Conservation (phyloP, 805 yeast genomes). For the Ogataea angusta region DNA sequence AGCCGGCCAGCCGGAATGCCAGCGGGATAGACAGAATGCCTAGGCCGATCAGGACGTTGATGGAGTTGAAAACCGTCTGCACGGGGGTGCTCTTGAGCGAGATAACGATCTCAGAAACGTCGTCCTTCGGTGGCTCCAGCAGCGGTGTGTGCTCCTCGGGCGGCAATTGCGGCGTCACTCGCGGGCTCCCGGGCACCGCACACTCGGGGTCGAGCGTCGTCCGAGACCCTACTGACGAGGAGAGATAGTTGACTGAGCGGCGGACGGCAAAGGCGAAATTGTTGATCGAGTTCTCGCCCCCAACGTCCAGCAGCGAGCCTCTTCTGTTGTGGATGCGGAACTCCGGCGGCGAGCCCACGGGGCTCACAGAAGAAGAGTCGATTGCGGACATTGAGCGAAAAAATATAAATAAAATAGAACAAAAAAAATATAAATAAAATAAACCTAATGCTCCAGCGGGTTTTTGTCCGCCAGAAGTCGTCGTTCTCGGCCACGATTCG, state of each 20-base stretch:
- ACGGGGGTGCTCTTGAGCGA: constrained; percentile 56
- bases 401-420: neutral
- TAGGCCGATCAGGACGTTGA: constrained; percentile 72
- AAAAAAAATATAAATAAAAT: neutral
- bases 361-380: constrained; percentile 1
- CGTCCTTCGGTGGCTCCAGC: constrained; percentile 6
- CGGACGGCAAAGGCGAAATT: constrained; percentile 36
- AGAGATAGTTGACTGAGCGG: constrained; percentile 30
- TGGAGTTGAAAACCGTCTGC: constrained; percentile 75
- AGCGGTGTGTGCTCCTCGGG: constrained; percentile 5
- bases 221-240: constrained; percentile 23
- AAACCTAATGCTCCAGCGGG: neutral
- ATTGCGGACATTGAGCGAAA: constrained; percentile 5
- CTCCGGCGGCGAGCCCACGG: neutral
- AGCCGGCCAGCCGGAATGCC: constrained; percentile 66
- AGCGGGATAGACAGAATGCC: constrained; percentile 73
- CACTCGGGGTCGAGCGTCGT: constrained; percentile 1
- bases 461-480: constrained; percentile 5
- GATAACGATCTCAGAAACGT: constrained; percentile 12
- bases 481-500: constrained; percentile 25
- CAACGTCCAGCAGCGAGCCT: constrained; percentile 34
- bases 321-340: constrained; percentile 18
- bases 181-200: neutral
- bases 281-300: constrained; percentile 36
- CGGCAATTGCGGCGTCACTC: neutral